These are phyloP conservation scores for Monilinia aucupariae DNA, from an alignment of 2,329 filamentous ascomycete species.

Conservation along the genomic window DNA sequence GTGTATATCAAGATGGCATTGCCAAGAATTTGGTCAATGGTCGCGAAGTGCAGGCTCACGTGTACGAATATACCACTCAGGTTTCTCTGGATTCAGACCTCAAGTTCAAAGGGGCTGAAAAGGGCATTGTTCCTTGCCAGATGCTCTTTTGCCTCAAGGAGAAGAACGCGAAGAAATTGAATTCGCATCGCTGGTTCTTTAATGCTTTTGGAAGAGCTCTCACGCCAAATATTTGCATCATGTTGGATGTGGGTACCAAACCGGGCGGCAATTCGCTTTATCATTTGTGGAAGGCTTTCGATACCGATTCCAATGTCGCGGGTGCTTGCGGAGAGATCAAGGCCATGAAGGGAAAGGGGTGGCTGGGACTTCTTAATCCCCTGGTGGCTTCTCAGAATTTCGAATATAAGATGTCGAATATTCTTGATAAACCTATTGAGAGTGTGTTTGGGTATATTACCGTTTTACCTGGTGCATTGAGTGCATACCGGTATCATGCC, in stretches of 20 bases:
- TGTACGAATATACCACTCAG: constrained; percentile 98
- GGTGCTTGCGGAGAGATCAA: constrained; percentile 97
- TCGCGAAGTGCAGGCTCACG: constrained; percentile 88
- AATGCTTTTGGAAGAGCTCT: constrained; percentile 92
- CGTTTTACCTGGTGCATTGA: constrained; percentile 88
- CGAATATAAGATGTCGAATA: constrained; percentile 99
- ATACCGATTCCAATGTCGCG: constrained; percentile 94
- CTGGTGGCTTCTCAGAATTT: constrained; percentile 97
- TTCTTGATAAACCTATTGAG: constrained; percentile 93
- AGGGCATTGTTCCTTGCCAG: constrained; percentile 96
- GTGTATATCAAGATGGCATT: constrained; percentile 96
- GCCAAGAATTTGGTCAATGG: constrained; percentile 98
- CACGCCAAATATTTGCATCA: constrained; percentile 92
- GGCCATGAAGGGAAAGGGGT: constrained; percentile 85
- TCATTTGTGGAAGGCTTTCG: constrained; percentile 97
- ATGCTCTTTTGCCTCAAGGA: constrained; percentile 99
- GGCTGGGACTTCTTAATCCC: constrained; percentile 81
- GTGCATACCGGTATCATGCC: constrained; percentile 92
- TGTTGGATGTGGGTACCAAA: constrained; percentile 93
- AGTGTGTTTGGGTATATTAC: constrained; percentile 98
- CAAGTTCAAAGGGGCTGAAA: constrained; percentile 98
- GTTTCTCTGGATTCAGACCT: constrained; percentile 92
- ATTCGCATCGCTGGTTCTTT: constrained; percentile 99
- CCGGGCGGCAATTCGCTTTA: constrained; percentile 89
- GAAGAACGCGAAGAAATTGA: constrained; percentile 95